phyloP scores from a whole-genome alignment of 2,329 filamentous ascomycete species.

The Epichloe brachyelytri region DNA sequence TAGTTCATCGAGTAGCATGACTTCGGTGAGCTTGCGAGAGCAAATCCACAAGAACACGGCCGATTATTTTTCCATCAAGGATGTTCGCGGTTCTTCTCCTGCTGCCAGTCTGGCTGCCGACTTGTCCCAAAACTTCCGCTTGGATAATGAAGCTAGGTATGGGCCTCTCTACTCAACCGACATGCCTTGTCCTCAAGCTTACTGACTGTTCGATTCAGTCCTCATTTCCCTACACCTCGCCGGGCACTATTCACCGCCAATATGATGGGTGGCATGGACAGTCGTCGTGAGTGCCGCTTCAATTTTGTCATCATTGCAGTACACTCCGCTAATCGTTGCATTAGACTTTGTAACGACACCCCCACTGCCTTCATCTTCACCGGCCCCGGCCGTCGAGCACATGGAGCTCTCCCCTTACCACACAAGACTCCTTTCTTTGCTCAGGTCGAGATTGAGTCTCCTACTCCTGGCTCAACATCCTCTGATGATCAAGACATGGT shows the following conservation, averaged over 20 bases:
- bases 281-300: conserved; percentile 15
- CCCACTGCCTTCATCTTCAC: conserved; percentile 71
- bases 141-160: conserved; percentile 75
- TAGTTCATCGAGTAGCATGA: conserved; percentile 43
- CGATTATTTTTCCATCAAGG: conserved; percentile 76
- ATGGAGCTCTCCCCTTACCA: conserved; percentile 94
- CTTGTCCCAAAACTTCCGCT: conserved; percentile 91
- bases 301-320: background rate
- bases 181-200: background rate
- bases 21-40: conserved; percentile 70
- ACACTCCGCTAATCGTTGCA: conserved; percentile 1
- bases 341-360: conserved; percentile 71
- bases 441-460: conserved; percentile 57
- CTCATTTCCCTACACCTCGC: conserved; percentile 28
- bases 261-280: conserved; percentile 23
- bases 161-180: conserved; percentile 14
- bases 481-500: conserved; percentile 31
- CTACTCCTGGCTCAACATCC: conserved; percentile 47
- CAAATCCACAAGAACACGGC: conserved; percentile 44
- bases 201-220: conserved; percentile 15
- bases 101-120: conserved; percentile 85
- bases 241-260: conserved; percentile 28
- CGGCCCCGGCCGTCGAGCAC: conserved; percentile 54
- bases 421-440: conserved; percentile 64
- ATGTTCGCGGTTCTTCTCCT: conserved; percentile 74